phyloP scores from a whole-genome alignment of 192 early-diverging fungal species.

The Podila epigama region DNA sequence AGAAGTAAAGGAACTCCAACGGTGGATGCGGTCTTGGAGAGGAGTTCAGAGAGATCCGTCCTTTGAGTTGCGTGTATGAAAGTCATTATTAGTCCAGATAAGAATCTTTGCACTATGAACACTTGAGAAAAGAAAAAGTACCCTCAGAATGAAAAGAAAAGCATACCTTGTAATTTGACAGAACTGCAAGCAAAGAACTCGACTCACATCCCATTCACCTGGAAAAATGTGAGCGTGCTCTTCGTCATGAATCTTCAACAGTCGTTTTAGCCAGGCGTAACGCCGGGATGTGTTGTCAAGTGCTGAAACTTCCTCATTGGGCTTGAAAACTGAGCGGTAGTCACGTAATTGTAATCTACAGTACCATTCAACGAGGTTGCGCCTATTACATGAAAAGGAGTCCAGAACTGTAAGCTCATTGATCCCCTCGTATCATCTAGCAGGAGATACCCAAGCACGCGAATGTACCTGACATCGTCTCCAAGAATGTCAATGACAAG shows the following conservation, averaged over 20 bases:
- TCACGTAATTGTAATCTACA: conserved; percentile 82
- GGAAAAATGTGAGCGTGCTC: conserved; percentile 87
- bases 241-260: conserved; percentile 91
- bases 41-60: conserved; percentile 69
- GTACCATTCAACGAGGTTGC: conserved; percentile 77
- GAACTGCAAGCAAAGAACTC: conserved; percentile 76
- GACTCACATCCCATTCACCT: conserved; percentile 75
- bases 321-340: conserved; percentile 83
- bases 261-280: conserved; percentile 92
- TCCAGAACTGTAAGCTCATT: background rate
- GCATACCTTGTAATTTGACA: conserved; percentile 83
- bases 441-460: background rate
- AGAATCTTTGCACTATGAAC: too few relatives aligned
- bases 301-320: conserved; percentile 76
- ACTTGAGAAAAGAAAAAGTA: too few relatives aligned
- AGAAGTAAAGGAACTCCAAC: conserved; percentile 80
- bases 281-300: conserved; percentile 86
- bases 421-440: conserved; percentile 9
- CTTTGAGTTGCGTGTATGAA: conserved; percentile 28
- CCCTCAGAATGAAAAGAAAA: conserved; percentile 13
- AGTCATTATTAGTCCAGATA: too few relatives aligned
- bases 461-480: conserved; percentile 62
- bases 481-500: conserved; percentile 76
- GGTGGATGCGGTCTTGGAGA: conserved; percentile 58
- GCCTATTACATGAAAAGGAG: conserved; percentile 3